Conservation (phyloP, 139 green algal genomes). For the Volvox reticuliferus region DNA sequence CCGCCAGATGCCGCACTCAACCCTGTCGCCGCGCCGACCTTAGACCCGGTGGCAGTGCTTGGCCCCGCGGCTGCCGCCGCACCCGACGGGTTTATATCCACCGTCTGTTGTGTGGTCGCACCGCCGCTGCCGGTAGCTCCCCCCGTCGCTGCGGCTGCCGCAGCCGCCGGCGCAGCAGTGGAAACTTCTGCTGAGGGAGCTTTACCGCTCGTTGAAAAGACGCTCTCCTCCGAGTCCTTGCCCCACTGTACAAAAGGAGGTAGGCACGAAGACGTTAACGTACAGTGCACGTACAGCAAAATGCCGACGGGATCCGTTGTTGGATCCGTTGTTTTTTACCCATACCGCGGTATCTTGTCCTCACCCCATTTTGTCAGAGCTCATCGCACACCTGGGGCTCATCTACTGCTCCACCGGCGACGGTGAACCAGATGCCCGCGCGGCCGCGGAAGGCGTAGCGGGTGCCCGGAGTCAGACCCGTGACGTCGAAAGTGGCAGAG, state of each 20-base stretch:
- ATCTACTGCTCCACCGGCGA: too few relatives aligned
- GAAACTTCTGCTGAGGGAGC: not conserved
- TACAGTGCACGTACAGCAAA: too few relatives aligned
- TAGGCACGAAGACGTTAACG: too few relatives aligned
- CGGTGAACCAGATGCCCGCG: not conserved
- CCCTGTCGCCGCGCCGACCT: not conserved
- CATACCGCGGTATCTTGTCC: too few relatives aligned
- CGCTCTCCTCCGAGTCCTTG: constrained; percentile 46
- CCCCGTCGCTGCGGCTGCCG: too few relatives aligned
- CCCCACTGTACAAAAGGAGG: constrained; percentile 39
- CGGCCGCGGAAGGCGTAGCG: constrained; percentile 43
- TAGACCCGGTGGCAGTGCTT: not conserved
- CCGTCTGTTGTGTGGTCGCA: too few relatives aligned
- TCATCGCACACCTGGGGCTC: too few relatives aligned
- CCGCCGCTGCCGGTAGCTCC: too few relatives aligned
- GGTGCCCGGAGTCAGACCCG: constrained; percentile 14
- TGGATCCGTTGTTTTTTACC: too few relatives aligned
- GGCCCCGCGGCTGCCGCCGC: not conserved
- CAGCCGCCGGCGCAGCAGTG: not conserved
- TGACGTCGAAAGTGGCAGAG: constrained; percentile 28
- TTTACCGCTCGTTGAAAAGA: constrained; percentile 6
- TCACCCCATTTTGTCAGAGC: too few relatives aligned
- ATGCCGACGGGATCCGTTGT: too few relatives aligned
- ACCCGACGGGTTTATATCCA: too few relatives aligned
- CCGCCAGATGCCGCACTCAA: not conserved